These are phyloP conservation scores for Cytospora piceae DNA, from an alignment of 2,329 filamentous ascomycete species.

Conservation along the genomic window DNA sequence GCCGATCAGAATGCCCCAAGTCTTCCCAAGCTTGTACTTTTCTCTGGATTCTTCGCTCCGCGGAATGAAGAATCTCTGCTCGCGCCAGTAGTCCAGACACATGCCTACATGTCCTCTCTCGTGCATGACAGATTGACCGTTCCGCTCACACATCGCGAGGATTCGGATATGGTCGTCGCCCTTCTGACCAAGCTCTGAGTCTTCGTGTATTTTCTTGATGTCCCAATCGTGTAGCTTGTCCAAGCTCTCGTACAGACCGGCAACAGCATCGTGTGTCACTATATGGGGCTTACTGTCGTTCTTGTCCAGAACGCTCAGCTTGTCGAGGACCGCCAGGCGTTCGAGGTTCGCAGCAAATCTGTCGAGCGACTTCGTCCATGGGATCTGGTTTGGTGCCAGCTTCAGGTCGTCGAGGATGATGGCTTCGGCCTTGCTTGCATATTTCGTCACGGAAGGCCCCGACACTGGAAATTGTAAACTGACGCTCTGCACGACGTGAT, in stretches of 20 bases:
- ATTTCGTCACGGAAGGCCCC: conserved; percentile 60
- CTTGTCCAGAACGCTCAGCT: conserved; percentile 61
- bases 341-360: conserved; percentile 74
- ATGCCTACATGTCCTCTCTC: conserved; percentile 68
- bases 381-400: conserved; percentile 61
- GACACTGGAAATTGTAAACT: conserved; percentile 66
- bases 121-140: conserved; percentile 75
- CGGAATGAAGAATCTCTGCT: conserved; percentile 49
- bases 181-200: conserved; percentile 48
- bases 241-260: conserved; percentile 72
- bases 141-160: conserved; percentile 69
- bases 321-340: conserved; percentile 70
- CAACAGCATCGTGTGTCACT: conserved; percentile 78
- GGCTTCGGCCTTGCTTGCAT: conserved; percentile 63
- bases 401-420: conserved; percentile 70
- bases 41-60: conserved; percentile 35
- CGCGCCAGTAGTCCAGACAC: conserved; percentile 78
- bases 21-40: conserved; percentile 47
- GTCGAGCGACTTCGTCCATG: conserved; percentile 71
- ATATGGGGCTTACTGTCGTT: conserved; percentile 53
- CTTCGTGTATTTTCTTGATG: conserved; percentile 58
- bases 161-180: conserved; percentile 55
- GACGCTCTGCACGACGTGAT: conserved; percentile 65
- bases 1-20: conserved; percentile 71
- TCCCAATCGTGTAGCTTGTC: conserved; percentile 74